A percentile compares a stretch with the other conserved stretches of the same genome.
phyloP scores from a whole-genome alignment of 345 rosid species.

The Carallia pectinifolia region DNA sequence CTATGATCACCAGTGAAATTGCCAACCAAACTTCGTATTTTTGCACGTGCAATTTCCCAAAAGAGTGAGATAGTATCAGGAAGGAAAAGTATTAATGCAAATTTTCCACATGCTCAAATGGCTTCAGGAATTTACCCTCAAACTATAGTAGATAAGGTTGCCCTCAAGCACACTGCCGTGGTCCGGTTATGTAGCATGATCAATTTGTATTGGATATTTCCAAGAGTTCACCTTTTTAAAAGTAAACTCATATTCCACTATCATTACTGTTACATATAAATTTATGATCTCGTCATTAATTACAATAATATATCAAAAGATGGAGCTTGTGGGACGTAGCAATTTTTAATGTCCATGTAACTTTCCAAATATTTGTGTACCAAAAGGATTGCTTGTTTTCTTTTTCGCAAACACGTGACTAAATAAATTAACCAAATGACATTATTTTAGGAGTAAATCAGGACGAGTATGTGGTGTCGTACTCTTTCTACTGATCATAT shows the following conservation, averaged over 20 bases:
- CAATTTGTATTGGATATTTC: no score
- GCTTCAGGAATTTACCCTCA: not conserved
- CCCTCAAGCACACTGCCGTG: not conserved
- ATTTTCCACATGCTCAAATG: not conserved
- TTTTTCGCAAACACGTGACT: not conserved
- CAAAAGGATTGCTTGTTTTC: not conserved
- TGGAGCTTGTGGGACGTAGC: no score
- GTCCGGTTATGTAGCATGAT: not conserved
- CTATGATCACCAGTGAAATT: not conserved
- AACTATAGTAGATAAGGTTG: no score
- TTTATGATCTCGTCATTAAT: no score
- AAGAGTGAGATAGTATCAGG: not conserved
- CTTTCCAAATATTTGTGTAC: no score
- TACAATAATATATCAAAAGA: no score
- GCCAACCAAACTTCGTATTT: not conserved
- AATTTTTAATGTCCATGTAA: no score
- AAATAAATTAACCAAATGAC: not conserved
- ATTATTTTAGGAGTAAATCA: not conserved
- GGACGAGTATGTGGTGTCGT: not conserved
- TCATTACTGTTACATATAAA: no score
- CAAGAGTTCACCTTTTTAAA: no score
- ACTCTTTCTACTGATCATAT: not conserved
- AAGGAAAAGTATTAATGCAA: not conserved
- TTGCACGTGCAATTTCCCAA: constrained; percentile 3
- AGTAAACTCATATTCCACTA: no score